Base-by-base conservation (phyloP, 2,329 filamentous ascomycete species). In the Xylariaceae sp. region DNA sequence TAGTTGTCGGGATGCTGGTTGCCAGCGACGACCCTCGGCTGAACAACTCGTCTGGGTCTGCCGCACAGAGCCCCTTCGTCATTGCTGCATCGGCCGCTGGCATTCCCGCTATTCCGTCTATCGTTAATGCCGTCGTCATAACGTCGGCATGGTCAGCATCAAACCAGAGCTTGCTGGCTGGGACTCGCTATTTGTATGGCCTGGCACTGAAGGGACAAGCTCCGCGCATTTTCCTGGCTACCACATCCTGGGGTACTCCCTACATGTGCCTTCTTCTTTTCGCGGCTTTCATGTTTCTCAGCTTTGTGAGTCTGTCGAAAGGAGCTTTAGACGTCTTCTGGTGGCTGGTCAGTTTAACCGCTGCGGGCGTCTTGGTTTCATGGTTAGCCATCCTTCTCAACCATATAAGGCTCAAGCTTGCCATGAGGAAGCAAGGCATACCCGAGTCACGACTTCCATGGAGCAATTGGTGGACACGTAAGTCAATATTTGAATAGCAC, bases 51-150 rank as follows among this genome's bases (percentile, higher is more conserved):
- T 62, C 57, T 19, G 67, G 64, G 21, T 63, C 55, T 15, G 66
- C 70, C 3, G 67, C 68, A 2, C 63, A 71, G 50, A 45, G 58
- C 52, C 80, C 79, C 9, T 85, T 80, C 48, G 82, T 89, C 38
- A 83, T 88, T 42, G 83, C 82, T 13, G 77, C 80, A 23, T 67
- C 71, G 9, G 70, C 75, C 19, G 83, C 82, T 2, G 76, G 79
- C 1, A 78, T 88, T 37, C 67, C 64, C 4, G 78, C 70, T 5
- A 70, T 88, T 4, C 79, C 81, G 0, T 77, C 75, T 5, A 72
- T 89, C 35, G 78, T 89, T 58, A 90, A 90, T 53, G 83, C 81
- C 22, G 67, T 88, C 17, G 79, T 89, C 45, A 68, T 88, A 44
- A 83, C 78, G 0, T 82, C 79, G 0, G 81, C 79, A 0, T 80